Base-by-base conservation (phyloP, 495 filamentous ascomycete genomes). In the Podospora pseudoanserina region DNA sequence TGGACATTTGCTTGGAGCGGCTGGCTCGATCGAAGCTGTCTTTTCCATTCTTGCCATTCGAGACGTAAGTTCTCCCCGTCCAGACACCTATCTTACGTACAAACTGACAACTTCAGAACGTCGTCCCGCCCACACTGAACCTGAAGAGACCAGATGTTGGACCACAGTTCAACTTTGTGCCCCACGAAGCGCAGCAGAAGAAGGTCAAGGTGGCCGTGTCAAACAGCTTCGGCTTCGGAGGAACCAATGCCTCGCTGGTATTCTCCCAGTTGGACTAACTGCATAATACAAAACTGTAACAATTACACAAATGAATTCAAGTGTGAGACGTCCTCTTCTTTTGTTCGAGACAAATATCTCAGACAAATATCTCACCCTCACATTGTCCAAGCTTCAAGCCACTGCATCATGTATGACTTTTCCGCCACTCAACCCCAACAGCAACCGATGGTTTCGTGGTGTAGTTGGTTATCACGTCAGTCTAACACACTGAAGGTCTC, bases 201-300 rank as follows among this genome's bases (percentile, higher is more conserved):
- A 67, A 81, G 11, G 88, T 97, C 26, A 83, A 90, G 66, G 91
- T 94, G 28, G 90, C 90, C 39, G 69, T 99, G 72, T 93, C 92
- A 20, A 99, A 99, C 74, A 98, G 94, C 74, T 99, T 99, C 83
- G 95, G 95, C 1, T 99, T 99, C 82, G 95, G 95, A 11, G 95
- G 95, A 32, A 99, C 95, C 9, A 98, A 98, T 81, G 94, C 94
- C 58, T 92, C 86, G 69, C 80, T 99, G 57, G 94, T 93, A 68
- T 96, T 99, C 77, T 85, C 81, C 6, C 86, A 84, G 71, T 79
- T 77, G 19, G 71, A 78, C 9, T 19, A 2, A 57, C 54, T 57
- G 54, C 15, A 57, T 23, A 57, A 6, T 39, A 39, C 11, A 39
- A 23, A 23, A 23, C 23, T 23, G 23, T 23, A 23, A 23, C 3